Base-by-base conservation (phyloP, 768 basidiomycete species). In the Dentipellis sp. region DNA sequence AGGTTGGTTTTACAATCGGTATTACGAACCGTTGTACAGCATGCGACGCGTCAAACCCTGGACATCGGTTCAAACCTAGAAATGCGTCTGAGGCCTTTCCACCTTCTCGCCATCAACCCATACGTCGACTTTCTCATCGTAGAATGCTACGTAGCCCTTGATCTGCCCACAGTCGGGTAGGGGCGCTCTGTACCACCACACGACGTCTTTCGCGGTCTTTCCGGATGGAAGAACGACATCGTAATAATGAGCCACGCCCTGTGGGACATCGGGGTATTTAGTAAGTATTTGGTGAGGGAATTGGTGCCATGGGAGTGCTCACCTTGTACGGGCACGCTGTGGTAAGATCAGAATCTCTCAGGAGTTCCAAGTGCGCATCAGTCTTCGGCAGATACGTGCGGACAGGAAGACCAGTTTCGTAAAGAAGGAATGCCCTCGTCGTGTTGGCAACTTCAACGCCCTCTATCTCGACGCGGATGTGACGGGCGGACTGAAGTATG, bases 241-340 rank as follows among this genome's bases (percentile, higher is more conserved):
- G 64, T 79, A 84, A 62, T 83, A 84, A 55, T 74, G 75, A 1
- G 83, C 83, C 55, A 74, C 71, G 19, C 84, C 84, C 83, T 86
- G 60, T 29, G 29, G 29, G 39, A 49, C 49, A 36, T 35, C 51
- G 36, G 38, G 37, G 22, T 40, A 52, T 49, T 11, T 23, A 19
- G 55, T 54, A 29, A 46, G 34, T 8, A 29, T 1, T 12, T 7
- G 21, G 12, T 50, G 16, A 23, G 53, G 21, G n/a, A 29, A 35
- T n/a, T 11, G 10, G 10, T 58, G 53, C 45, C 19, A 42, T 19
- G 58, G 29, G 3, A 29, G 29, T 14, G 50, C 65, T 47, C 53
- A 80, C 84, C 77, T 87, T 86, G 74, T 85, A 87, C 1, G 83
- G 84, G 61, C 84, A 86, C 19, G 63, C 66, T 0, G 78, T 77